Percentiles rank a stretch among this genome's conserved stretches.
phyloP scores from a whole-genome alignment of 1,284 basidiomycete species.

The Cryptococcus sp. region DNA sequence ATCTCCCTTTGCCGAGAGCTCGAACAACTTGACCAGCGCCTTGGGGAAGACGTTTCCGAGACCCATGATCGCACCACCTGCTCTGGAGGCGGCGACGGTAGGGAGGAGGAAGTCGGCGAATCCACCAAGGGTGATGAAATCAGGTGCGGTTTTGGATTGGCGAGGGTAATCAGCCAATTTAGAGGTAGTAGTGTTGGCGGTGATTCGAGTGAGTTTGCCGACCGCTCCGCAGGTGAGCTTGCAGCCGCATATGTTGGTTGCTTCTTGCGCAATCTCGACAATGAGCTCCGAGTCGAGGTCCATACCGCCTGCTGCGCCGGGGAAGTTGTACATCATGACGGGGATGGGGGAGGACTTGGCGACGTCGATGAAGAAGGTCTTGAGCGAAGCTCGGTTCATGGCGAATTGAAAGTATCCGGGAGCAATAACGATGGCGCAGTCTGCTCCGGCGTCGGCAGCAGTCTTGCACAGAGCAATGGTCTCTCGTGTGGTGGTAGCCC shows the following conservation, averaged over 20 bases:
- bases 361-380: slow-evolving; percentile 71
- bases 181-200: slow-evolving; percentile 58
- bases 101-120: slow-evolving; percentile 72
- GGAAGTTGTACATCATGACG: slow-evolving; percentile 86
- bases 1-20: slow-evolving; percentile 53
- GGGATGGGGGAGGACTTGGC: slow-evolving; percentile 73
- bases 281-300: slow-evolving; percentile 82
- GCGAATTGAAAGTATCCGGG: slow-evolving; percentile 81
- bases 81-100: slow-evolving; percentile 54
- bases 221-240: slow-evolving; percentile 88
- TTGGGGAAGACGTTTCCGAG: slow-evolving; percentile 69
- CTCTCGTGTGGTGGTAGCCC: slow-evolving; percentile 72
- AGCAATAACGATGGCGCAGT: slow-evolving; percentile 73
- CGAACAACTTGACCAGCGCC: slow-evolving; percentile 59
- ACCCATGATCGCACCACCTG: slow-evolving; percentile 74
- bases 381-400: slow-evolving; percentile 62
- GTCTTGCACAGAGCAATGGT: slow-evolving; percentile 66
- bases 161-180: slow-evolving; percentile 56
- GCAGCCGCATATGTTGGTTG: slow-evolving; percentile 60
- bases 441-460: slow-evolving; percentile 74
- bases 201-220: slow-evolving; percentile 80
- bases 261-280: slow-evolving; percentile 62
- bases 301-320: slow-evolving; percentile 73
- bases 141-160: slow-evolving; percentile 50
- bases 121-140: slow-evolving; percentile 71